Percentiles rank a stretch among this genome's conserved stretches.
Evolutionary conservation across 495 filamentous ascomycete species (phyloP).

Genomic region (Xylaria longipes): DNA sequence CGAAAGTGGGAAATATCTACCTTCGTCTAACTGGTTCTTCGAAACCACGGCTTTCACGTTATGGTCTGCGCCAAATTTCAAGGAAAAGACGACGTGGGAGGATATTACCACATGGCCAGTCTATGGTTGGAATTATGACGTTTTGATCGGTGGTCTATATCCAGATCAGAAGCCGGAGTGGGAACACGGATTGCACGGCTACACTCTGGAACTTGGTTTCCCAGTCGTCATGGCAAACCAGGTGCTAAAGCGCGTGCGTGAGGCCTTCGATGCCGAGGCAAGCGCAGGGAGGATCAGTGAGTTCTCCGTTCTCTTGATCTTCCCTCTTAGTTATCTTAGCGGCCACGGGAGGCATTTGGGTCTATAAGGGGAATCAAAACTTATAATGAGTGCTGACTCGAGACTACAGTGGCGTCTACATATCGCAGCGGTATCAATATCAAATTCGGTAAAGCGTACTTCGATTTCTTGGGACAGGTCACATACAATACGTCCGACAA

Average conservation of each 20-base stretch:
- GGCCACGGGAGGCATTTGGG: neutral
- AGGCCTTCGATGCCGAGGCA: constrained; percentile 53
- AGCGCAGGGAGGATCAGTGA: constrained; percentile 41
- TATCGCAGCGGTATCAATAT: constrained; percentile 61
- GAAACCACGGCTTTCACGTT: constrained; percentile 54
- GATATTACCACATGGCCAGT: constrained; percentile 52
- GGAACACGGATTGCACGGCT: constrained; percentile 53
- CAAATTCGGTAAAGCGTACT: constrained; percentile 57
- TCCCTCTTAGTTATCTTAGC: neutral
- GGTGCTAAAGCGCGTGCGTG: constrained; percentile 54
- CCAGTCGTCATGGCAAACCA: constrained; percentile 54
- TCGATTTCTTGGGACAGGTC: constrained; percentile 56
- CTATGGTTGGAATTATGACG: constrained; percentile 59
- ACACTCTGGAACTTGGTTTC: constrained; percentile 58
- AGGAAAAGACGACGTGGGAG: constrained; percentile 54
- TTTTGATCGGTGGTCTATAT: constrained; percentile 57
- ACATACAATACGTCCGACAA: constrained; percentile 53
- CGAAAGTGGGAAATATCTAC: constrained; percentile 54
- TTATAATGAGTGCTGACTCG: constrained; percentile 2
- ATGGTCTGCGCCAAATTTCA: constrained; percentile 57
- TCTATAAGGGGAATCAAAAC: neutral
- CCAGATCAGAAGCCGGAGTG: constrained; percentile 56
- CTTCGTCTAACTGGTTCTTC: constrained; percentile 56
- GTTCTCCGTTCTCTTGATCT: neutral
- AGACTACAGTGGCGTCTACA: constrained; percentile 50